Evolutionary conservation across 83 land plant species (phyloP).

Genomic region (Isoetes engelmannii): DNA sequence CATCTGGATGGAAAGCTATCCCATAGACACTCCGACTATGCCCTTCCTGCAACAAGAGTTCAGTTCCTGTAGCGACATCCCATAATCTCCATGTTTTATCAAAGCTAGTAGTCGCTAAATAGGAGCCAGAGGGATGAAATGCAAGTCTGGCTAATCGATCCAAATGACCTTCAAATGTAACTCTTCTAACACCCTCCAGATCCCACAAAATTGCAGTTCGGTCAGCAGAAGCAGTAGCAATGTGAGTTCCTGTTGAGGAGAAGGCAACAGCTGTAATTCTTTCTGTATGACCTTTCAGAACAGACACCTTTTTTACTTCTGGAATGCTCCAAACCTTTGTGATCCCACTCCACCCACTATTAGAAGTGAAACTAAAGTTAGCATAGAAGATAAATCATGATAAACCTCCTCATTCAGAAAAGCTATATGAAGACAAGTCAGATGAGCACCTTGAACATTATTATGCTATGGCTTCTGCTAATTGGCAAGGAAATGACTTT

Average conservation of each 20-base stretch:
- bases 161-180: slow-evolving; percentile 75
- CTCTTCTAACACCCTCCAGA: slow-evolving; percentile 51
- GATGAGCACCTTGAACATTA: too few species aligned
- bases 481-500: too few species aligned
- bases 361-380: not conserved
- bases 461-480: too few species aligned
- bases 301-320: slow-evolving; percentile 41
- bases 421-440: too few species aligned
- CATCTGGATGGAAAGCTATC: slow-evolving; percentile 84
- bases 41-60: slow-evolving; percentile 94
- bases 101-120: slow-evolving; percentile 91
- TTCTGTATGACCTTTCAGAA: slow-evolving; percentile 76
- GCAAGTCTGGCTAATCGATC: slow-evolving; percentile 93
- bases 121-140: slow-evolving; percentile 94
- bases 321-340: slow-evolving; percentile 86
- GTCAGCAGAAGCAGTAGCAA: slow-evolving; percentile 97
- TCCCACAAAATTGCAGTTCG: slow-evolving; percentile 81
- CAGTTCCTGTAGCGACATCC: slow-evolving; percentile 81
- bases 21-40: slow-evolving; percentile 96
- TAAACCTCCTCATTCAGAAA: too few species aligned
- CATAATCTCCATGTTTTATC: slow-evolving; percentile 99
- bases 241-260: slow-evolving; percentile 41
- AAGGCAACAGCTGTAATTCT: slow-evolving; percentile 90
- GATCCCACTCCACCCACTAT: slow-evolving; percentile 73
- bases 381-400: too few species aligned